Percentiles rank a stretch among this genome's conserved stretches.
phyloP scores from a whole-genome alignment of 805 yeast genomes.

The Schizosaccharomyces cryophilus region DNA sequence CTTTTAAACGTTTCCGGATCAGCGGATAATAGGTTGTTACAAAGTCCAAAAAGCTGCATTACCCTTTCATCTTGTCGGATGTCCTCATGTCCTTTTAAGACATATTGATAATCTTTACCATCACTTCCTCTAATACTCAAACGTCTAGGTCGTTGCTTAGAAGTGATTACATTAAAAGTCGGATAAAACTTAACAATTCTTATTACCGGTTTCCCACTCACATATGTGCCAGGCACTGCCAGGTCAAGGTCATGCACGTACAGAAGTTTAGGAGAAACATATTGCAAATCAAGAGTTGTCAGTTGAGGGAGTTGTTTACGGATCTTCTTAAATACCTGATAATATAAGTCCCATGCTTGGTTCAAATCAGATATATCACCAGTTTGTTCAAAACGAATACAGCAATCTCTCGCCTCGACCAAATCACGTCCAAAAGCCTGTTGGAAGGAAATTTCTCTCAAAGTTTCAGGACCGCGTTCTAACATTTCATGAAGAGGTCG shows the following conservation, averaged over 20 bases:
- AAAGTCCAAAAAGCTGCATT: slow-evolving; percentile 91
- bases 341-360: slow-evolving; percentile 95
- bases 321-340: slow-evolving; percentile 76
- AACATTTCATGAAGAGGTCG: slow-evolving; percentile 74
- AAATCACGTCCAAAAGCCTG: slow-evolving; percentile 85
- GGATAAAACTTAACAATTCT: slow-evolving; percentile 58
- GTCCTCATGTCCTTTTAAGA: slow-evolving; percentile 89
- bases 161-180: slow-evolving; percentile 61
- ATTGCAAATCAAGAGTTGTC: slow-evolving; percentile 67
- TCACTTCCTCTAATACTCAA: slow-evolving; percentile 62
- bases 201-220: slow-evolving; percentile 57
- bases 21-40: slow-evolving; percentile 63
- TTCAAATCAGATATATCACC: slow-evolving; percentile 70
- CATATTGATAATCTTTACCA: slow-evolving; percentile 67
- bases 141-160: slow-evolving; percentile 88
- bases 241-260: slow-evolving; percentile 56
- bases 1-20: slow-evolving; percentile 93
- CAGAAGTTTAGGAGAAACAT: slow-evolving; percentile 73
- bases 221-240: slow-evolving; percentile 86
- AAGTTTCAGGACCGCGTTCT: slow-evolving; percentile 65
- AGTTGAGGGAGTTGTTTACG: slow-evolving; percentile 72
- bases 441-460: slow-evolving; percentile 76
- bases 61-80: slow-evolving; percentile 91
- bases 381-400: slow-evolving; percentile 57
- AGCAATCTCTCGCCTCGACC: slow-evolving; percentile 84